Evolutionary conservation across 306 rosid species (phyloP).

Genomic region (Senna siamea): DNA sequence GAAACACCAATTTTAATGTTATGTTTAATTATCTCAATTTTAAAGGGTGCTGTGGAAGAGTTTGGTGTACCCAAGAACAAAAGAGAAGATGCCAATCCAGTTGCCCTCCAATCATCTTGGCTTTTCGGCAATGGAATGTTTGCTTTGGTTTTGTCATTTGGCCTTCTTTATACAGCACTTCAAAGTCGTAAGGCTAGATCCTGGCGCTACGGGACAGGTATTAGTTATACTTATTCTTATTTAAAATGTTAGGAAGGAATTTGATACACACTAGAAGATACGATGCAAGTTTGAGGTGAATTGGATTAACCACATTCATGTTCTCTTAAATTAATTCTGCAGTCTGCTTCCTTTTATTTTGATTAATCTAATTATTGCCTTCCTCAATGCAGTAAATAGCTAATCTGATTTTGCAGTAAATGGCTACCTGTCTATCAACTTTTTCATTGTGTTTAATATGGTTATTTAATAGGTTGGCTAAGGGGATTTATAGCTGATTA

Average conservation of each 20-base stretch:
- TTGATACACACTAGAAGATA: not conserved
- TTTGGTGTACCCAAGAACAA: constrained; percentile 60
- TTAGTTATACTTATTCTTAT: constrained; percentile 11
- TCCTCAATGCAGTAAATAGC: not conserved
- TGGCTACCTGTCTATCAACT: not conserved
- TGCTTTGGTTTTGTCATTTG: constrained; percentile 81
- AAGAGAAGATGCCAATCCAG: constrained; percentile 54
- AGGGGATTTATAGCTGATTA: constrained; percentile 73
- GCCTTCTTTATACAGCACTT: constrained; percentile 75
- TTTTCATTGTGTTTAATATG: constrained; percentile 14
- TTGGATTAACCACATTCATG: constrained; percentile 6
- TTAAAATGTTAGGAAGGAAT: constrained; percentile 9
- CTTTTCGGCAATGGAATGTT: constrained; percentile 91
- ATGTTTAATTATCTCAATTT: constrained; percentile 28
- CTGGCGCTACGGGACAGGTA: constrained; percentile 89
- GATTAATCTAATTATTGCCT: constrained; percentile 7
- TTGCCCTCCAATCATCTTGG: constrained; percentile 68
- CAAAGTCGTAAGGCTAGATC: constrained; percentile 86
- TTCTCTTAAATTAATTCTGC: constrained; percentile 6
- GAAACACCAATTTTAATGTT: constrained; percentile 14
- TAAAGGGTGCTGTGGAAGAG: constrained; percentile 84
- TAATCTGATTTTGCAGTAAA: not conserved
- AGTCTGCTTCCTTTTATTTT: not conserved
- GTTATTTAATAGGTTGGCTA: constrained; percentile 47
- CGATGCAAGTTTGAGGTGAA: not conserved